These are phyloP conservation scores for Trichomonascus vanleenenianus DNA, from an alignment of 805 yeast genomes.

Conservation along the genomic window DNA sequence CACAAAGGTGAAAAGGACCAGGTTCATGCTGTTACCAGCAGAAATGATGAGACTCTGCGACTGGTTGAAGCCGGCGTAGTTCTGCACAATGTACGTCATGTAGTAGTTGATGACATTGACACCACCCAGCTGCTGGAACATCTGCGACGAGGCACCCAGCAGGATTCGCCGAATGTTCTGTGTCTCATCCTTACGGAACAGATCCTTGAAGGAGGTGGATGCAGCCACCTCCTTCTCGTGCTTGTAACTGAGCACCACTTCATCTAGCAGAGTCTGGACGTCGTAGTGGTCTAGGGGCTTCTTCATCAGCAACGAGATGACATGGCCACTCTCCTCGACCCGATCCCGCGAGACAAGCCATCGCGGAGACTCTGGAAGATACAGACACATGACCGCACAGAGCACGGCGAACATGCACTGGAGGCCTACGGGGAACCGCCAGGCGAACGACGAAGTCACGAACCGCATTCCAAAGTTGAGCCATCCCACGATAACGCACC, in stretches of 20 bases:
- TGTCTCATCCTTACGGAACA: background rate
- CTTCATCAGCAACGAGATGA: slow-evolving; percentile 42
- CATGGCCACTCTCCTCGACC: slow-evolving; percentile 20
- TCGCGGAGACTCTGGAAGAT: slow-evolving; percentile 82
- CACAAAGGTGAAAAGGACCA: slow-evolving; percentile 1
- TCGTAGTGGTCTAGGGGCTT: slow-evolving; percentile 14
- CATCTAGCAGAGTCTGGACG: slow-evolving; percentile 1
- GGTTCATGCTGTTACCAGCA: slow-evolving; percentile 6
- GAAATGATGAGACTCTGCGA: slow-evolving; percentile 1
- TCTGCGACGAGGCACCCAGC: slow-evolving; percentile 55
- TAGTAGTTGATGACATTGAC: slow-evolving; percentile 66
- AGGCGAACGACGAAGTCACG: slow-evolving; percentile 37
- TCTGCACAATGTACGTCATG: slow-evolving; percentile 9
- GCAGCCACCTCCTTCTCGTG: background rate
- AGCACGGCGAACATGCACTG: slow-evolving; percentile 53
- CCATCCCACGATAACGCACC: slow-evolving; percentile 74
- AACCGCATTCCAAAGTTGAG: slow-evolving; percentile 62
- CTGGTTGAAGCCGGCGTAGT: slow-evolving; percentile 1
- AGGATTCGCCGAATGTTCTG: slow-evolving; percentile 37
- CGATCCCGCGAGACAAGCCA: slow-evolving; percentile 63
- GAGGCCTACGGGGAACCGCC: slow-evolving; percentile 72
- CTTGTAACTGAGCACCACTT: background rate
- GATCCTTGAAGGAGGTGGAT: background rate
- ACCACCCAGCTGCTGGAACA: slow-evolving; percentile 65
- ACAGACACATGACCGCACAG: slow-evolving; percentile 40